A percentile compares a stretch with the other conserved stretches of the same genome.
Evolutionary conservation across 2,329 filamentous ascomycete genomes (phyloP).

Genomic region (Colletotrichum abscissum): DNA sequence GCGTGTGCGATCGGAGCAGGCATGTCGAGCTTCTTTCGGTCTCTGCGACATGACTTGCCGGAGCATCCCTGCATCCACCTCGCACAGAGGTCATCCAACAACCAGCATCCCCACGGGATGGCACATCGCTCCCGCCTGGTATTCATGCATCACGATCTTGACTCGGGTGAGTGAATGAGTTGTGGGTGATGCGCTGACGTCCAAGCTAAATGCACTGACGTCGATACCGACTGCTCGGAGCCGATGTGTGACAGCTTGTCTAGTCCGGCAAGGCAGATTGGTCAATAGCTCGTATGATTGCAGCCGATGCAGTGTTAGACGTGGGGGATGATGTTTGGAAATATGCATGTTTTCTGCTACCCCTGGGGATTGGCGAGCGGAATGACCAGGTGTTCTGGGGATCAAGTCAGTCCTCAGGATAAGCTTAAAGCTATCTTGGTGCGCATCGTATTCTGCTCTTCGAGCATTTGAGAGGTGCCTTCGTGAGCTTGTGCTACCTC

Average conservation of each 20-base stretch:
- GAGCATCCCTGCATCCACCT: slow-evolving; percentile 18
- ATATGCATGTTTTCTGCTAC: slow-evolving; percentile 11
- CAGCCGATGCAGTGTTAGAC: background rate
- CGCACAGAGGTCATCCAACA: background rate
- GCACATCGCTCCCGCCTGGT: background rate
- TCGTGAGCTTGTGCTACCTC: background rate
- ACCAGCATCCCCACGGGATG: background rate
- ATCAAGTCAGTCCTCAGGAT: background rate
- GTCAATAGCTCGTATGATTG: background rate
- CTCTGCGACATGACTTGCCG: slow-evolving; percentile 14
- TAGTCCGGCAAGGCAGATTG: slow-evolving; percentile 10
- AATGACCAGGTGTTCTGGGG: background rate
- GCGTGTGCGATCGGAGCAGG: slow-evolving; percentile 17
- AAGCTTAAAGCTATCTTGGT: background rate
- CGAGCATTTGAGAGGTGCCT: background rate
- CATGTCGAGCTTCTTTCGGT: slow-evolving; percentile 1
- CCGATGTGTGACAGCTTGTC: background rate
- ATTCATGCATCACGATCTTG: slow-evolving; percentile 7
- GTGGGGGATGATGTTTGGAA: background rate
- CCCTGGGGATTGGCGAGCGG: background rate
- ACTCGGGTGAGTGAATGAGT: background rate
- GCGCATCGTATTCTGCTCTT: background rate
- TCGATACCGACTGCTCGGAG: background rate
- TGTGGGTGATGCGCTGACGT: background rate
- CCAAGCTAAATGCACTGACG: background rate